Evolutionary conservation across 2,329 filamentous ascomycete genomes (phyloP).

Genomic region (Cryphonectria nitschkei): DNA sequence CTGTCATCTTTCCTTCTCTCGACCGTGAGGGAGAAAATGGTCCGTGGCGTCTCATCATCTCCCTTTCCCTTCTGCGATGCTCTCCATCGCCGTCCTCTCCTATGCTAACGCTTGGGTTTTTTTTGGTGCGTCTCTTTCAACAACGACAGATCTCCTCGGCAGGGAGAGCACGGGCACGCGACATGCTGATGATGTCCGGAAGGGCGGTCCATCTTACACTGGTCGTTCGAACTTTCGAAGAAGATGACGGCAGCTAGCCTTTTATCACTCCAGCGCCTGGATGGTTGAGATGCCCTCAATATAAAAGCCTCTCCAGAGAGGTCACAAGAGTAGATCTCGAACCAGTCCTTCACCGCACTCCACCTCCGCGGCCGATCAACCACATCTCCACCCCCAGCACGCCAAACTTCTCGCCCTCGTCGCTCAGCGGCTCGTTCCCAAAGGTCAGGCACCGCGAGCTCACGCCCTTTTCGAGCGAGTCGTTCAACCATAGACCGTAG

Average conservation of each 20-base stretch:
- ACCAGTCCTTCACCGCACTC: constrained; percentile 14
- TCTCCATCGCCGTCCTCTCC: constrained; percentile 15
- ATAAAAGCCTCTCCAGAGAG: neutral
- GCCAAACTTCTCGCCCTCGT: constrained; percentile 90
- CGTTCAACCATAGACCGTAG: constrained; percentile 93
- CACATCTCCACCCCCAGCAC: constrained; percentile 91
- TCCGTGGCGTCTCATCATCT: constrained; percentile 14
- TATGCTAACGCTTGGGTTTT: constrained; percentile 6
- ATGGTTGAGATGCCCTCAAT: neutral
- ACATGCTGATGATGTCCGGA: neutral
- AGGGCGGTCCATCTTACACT: neutral
- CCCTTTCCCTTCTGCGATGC: constrained; percentile 11
- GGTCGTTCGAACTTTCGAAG: too few species aligned
- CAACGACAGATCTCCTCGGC: neutral
- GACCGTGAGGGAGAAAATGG: constrained; percentile 3
- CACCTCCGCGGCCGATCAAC: constrained; percentile 68
- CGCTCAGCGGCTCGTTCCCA: constrained; percentile 90
- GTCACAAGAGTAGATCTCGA: neutral
- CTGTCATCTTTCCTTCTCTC: neutral
- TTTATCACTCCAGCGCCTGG: neutral
- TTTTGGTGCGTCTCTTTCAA: neutral
- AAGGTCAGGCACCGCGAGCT: constrained; percentile 88
- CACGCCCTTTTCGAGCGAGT: constrained; percentile 80
- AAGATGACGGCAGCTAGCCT: neutral
- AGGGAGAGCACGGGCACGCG: constrained; percentile 4